phyloP scores from a whole-genome alignment of 2,329 filamentous ascomycete species.

The Pyrenophora teres region DNA sequence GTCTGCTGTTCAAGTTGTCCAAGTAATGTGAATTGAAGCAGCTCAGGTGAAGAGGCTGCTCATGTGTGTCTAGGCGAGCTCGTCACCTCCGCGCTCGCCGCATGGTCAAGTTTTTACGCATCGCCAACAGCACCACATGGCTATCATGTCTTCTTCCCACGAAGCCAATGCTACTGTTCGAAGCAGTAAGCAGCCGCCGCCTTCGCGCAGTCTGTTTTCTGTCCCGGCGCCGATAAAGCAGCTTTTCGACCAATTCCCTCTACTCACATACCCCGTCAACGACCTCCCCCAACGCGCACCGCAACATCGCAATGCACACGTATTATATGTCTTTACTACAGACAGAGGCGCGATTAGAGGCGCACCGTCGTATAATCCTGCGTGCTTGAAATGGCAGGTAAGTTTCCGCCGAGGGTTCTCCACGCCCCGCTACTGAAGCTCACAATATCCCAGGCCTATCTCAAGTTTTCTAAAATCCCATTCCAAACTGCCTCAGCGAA shows the following conservation, averaged over 20 bases:
- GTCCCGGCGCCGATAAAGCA: constrained; percentile 77
- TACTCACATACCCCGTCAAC: constrained; percentile 75
- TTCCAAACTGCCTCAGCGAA: constrained; percentile 73
- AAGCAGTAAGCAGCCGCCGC: constrained; percentile 8
- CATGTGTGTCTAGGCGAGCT: too few species aligned
- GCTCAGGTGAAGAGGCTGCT: too few species aligned
- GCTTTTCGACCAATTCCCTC: constrained; percentile 83
- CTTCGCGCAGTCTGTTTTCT: constrained; percentile 46
- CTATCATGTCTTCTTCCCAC: constrained; percentile 28
- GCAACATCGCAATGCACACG: constrained; percentile 54
- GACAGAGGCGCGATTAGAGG: constrained; percentile 64
- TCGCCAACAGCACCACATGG: constrained; percentile 13
- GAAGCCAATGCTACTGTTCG: constrained; percentile 10
- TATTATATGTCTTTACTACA: constrained; percentile 78
- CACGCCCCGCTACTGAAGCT: constrained; percentile 9
- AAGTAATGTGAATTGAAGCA: too few species aligned
- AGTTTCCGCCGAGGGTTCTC: constrained; percentile 27
- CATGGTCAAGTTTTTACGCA: constrained; percentile 31
- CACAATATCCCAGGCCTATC: constrained; percentile 67
- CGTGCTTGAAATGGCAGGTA: constrained; percentile 96
- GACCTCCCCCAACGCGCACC: constrained; percentile 69
- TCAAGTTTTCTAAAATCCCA: constrained; percentile 74
- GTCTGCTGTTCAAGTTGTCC: too few species aligned
- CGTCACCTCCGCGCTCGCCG: neutral
- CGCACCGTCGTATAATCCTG: constrained; percentile 83